Percentiles rank a stretch among this genome's conserved stretches.
Evolutionary conservation across 2,329 filamentous ascomycete species (phyloP).

Genomic region (Sarocladium strictum): DNA sequence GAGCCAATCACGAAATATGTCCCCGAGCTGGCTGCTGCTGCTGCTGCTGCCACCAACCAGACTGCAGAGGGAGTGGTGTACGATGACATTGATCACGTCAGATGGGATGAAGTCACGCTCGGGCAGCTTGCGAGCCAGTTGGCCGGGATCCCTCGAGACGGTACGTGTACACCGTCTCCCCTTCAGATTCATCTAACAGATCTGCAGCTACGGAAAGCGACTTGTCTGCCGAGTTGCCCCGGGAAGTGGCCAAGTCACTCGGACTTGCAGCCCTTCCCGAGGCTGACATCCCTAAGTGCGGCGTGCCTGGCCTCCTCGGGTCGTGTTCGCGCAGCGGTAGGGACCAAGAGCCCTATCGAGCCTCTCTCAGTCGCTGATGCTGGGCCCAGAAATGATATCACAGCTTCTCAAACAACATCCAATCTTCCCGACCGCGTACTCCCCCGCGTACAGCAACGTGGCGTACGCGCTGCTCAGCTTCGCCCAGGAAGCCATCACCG

Average conservation of each 20-base stretch:
- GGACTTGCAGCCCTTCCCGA: not conserved
- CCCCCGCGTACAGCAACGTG: slow-evolving; percentile 30
- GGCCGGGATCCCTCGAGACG: slow-evolving; percentile 28
- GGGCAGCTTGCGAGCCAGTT: slow-evolving; percentile 30
- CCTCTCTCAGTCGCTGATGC: not conserved
- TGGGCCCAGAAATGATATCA: not conserved
- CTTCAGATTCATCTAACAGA: not conserved
- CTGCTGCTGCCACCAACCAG: slow-evolving; percentile 11
- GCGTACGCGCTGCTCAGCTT: slow-evolving; percentile 31
- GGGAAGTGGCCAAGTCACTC: not conserved
- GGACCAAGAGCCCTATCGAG: not conserved
- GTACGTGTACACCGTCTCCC: slow-evolving; percentile 17
- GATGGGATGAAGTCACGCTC: slow-evolving; percentile 29
- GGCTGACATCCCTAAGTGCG: slow-evolving; percentile 4
- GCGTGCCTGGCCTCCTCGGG: not conserved
- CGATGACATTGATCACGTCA: slow-evolving; percentile 19
- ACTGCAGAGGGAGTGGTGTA: slow-evolving; percentile 3
- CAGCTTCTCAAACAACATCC: slow-evolving; percentile 16
- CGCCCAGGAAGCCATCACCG: slow-evolving; percentile 33
- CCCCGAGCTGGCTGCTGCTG: slow-evolving; percentile 29
- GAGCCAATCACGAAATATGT: slow-evolving; percentile 35
- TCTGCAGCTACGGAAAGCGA: slow-evolving; percentile 7
- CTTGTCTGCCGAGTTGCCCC: not conserved
- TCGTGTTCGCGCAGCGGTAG: slow-evolving; percentile 2
- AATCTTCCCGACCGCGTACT: slow-evolving; percentile 23